Base-by-base conservation (phyloP, 805 yeast genomes). In the Candida sonorensis region DNA sequence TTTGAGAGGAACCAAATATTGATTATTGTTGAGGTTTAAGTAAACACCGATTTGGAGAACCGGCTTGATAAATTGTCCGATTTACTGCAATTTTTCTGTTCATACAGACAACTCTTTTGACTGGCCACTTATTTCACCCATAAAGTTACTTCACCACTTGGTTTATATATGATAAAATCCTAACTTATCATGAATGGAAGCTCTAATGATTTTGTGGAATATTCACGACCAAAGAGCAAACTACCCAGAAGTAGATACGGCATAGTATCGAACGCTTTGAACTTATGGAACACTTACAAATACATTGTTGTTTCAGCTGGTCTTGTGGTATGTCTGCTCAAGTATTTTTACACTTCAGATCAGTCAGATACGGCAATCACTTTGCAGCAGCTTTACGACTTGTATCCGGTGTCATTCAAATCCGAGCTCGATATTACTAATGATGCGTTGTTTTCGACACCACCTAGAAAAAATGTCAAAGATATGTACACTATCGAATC, bases 401-500 rank as follows among this genome's bases (percentile, higher is more conserved):
- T 43, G 9, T 38, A 37, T 22, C 42, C 46, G 9, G 17, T 21
- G 10, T 17, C 33, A 19, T 28, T 25, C 20, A 29, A 10, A 12
- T 23, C 30, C 17, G 21, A 26, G 18, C 27, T 14, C 33, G 35
- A 29, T 27, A 23, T 11, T 16, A 9, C 14, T 20, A 35, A 35
- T 13, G 9, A 21, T 4, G 30, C n/a, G n/a, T n/a, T n/a, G n/a
- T 25, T 26, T n/a, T 17, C 34, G 4, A 12, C 32, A 3, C 44
- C 53, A 3, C 55, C 55, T 13, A 35, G 23, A 10, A 35, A 30
- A 24, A 51, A 53, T 27, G 32, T 31, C 0, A 37, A 38, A 27
- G 48, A 42, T 23, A 40, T 51, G 46, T 42, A 32, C 31, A 40
- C 53, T 4, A 55, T 53, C 19, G 58, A 53, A 29, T 28, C 44